These are phyloP conservation scores for Nigrospora sphaerica DNA, from an alignment of 2,329 filamentous ascomycete genomes.

Conservation along the genomic window DNA sequence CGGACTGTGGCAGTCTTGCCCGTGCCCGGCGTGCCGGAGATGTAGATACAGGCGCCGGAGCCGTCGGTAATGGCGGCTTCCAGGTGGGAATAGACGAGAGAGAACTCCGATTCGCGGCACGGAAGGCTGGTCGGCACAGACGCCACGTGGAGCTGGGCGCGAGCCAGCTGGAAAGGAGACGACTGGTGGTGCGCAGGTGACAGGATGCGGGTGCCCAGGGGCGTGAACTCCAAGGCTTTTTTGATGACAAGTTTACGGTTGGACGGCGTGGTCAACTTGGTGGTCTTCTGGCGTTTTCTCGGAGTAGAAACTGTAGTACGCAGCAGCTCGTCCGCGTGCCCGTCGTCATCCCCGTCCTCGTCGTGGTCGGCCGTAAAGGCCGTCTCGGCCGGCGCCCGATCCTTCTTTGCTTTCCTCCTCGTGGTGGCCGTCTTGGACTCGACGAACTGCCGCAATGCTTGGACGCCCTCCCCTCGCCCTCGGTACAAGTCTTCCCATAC, in stretches of 20 bases:
- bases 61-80: slow-evolving; percentile 92
- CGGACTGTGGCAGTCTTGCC: slow-evolving; percentile 97
- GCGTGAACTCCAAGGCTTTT: slow-evolving; percentile 90
- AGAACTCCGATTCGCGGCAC: slow-evolving; percentile 87
- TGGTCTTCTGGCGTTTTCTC: slow-evolving; percentile 46
- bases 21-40: slow-evolving; percentile 95
- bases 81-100: slow-evolving; percentile 85
- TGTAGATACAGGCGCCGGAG: slow-evolving; percentile 94
- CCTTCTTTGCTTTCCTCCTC: slow-evolving; percentile 34
- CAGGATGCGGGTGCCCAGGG: slow-evolving; percentile 79
- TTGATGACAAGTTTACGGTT: slow-evolving; percentile 60
- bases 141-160: slow-evolving; percentile 85
- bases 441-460: slow-evolving; percentile 58
- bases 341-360: slow-evolving; percentile 19
- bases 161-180: slow-evolving; percentile 87
- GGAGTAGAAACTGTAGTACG: slow-evolving; percentile 34
- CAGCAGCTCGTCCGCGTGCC: slow-evolving; percentile 22
- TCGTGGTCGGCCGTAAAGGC: slow-evolving; percentile 22
- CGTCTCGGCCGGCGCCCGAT: slow-evolving; percentile 11
- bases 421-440: slow-evolving; percentile 67
- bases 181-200: slow-evolving; percentile 67
- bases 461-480: slow-evolving; percentile 58
- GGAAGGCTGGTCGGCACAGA: slow-evolving; percentile 84
- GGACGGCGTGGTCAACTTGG: slow-evolving; percentile 34
- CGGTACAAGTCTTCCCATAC: slow-evolving; percentile 80